These are phyloP conservation scores for Mycena belliarum DNA, from an alignment of 768 basidiomycete species.

Conservation along the genomic window DNA sequence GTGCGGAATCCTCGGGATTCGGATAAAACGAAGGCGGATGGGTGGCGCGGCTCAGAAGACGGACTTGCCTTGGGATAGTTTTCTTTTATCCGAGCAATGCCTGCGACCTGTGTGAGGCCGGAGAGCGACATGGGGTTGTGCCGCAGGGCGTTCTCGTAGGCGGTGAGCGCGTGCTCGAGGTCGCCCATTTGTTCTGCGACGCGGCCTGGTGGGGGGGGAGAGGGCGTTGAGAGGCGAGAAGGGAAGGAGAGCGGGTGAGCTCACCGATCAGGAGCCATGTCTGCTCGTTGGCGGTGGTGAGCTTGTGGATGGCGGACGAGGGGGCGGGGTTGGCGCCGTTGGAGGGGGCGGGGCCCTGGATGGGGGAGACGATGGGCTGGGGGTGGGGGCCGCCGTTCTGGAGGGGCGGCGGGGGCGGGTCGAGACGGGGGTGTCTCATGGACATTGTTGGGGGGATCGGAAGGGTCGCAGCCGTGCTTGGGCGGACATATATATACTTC, in stretches of 20 bases:
- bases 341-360: slow-evolving; percentile 34
- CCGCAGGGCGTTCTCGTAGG: slow-evolving; percentile 93
- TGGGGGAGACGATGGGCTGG: slow-evolving; percentile 49
- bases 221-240: not conserved
- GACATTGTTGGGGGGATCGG: not conserved
- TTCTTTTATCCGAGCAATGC: slow-evolving; percentile 96
- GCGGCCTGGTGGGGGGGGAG: slow-evolving; percentile 61
- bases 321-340: slow-evolving; percentile 46
- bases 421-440: slow-evolving; percentile 27
- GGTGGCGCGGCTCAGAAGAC: slow-evolving; percentile 25
- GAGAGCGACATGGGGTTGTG: slow-evolving; percentile 91
- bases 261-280: slow-evolving; percentile 93
- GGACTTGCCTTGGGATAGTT: slow-evolving; percentile 88
- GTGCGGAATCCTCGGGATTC: slow-evolving; percentile 23
- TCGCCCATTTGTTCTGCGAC: slow-evolving; percentile 96
- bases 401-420: slow-evolving; percentile 30
- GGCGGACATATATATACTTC: not conserved
- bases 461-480: slow-evolving; percentile 1
- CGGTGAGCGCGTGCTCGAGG: slow-evolving; percentile 86
- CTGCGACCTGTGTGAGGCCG: slow-evolving; percentile 91
- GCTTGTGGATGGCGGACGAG: slow-evolving; percentile 64
- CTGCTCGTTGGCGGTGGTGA: slow-evolving; percentile 87
- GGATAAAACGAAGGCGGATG: slow-evolving; percentile 5
- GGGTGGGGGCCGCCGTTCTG: slow-evolving; percentile 44
- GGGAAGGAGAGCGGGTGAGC: slow-evolving; percentile 20